Base-by-base conservation (phyloP, 2,329 filamentous ascomycete species). In the Cytospora piceicola region DNA sequence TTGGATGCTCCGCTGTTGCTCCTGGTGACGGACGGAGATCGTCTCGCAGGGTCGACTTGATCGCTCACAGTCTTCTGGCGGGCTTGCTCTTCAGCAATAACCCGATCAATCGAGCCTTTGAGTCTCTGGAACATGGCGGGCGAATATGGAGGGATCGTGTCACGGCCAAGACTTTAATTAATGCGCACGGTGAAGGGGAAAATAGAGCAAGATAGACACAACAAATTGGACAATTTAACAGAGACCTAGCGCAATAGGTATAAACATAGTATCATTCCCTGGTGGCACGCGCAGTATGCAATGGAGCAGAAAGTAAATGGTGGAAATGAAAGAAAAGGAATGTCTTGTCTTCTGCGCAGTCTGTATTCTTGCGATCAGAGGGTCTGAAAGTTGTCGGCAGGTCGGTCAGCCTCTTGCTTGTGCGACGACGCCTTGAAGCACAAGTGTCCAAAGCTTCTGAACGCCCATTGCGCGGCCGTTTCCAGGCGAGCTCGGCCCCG, bases 21-120 rank as follows among this genome's bases (percentile, higher is more conserved):
- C 34, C 74, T 56, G 76, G 74, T 24, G 79, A 81, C 56, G 78
- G 80, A 74, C 63, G 83, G 70, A 73, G 81, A 68, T 77, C 80
- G 73, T 49, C 64, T 61, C 66, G 79, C 42, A 14, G 61, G 7
- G 30, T 24, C 53, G 65, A 78, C 77, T 61, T 82, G 80, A 6
- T 82, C 75, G 69, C 82, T 72, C 51, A 79, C 71, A 59, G 81
- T 78, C 73, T 86, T 86, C 75, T 93, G 90, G 66, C 92, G 90
- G 65, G 92, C 91, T 78, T 96, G 92, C 79, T 97, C 94, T 80
- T 97, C 93, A 73, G 93, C 91, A 73, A 97, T 95, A 73, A 90
- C 90, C 72, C 89, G 88, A 76, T 96, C 92, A 76, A 96, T 93
- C 67, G 90, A 91, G 73, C 90, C 91, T 80, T 92, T 91, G 72